Percentiles rank a stretch among this genome's conserved stretches.
Conservation (phyloP, 495 filamentous ascomycete genomes). For the Cetradonia linearis region DNA sequence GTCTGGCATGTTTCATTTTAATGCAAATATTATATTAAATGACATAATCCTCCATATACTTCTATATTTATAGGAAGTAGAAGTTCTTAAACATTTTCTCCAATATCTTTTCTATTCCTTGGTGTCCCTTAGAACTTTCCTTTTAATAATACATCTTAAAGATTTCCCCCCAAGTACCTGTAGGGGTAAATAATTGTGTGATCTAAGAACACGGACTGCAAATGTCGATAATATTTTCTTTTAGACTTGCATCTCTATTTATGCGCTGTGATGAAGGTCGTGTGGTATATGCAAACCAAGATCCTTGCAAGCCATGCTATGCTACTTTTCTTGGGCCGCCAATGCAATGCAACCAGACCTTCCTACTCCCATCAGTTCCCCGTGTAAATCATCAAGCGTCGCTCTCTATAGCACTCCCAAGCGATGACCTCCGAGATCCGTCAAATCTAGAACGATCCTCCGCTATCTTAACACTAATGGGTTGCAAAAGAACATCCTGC, state of each 20-base stretch:
- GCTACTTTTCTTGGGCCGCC: neutral
- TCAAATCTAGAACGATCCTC: conserved; percentile 13
- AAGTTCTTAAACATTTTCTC: neutral
- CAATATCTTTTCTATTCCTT: neutral
- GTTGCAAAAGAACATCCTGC: conserved; percentile 39
- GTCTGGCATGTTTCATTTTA: neutral
- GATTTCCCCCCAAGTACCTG: neutral
- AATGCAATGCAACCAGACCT: neutral
- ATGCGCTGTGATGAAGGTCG: neutral
- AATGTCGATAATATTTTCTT: neutral
- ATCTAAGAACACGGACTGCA: neutral
- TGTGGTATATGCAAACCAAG: conserved; percentile 1
- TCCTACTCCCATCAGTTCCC: neutral
- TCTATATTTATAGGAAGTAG: neutral
- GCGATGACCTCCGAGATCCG: conserved; percentile 9
- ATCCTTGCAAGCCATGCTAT: neutral
- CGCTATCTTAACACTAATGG: conserved; percentile 17
- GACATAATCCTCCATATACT: neutral
- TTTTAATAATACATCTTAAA: neutral
- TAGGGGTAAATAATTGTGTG: neutral
- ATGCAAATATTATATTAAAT: neutral
- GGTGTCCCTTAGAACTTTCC: neutral
- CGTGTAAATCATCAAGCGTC: neutral
- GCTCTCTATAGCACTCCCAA: conserved; percentile 12
- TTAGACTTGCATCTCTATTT: neutral